These are phyloP conservation scores for Aquilaria agallochum DNA, from an alignment of 441 rosid genomes.

Conservation along the genomic window DNA sequence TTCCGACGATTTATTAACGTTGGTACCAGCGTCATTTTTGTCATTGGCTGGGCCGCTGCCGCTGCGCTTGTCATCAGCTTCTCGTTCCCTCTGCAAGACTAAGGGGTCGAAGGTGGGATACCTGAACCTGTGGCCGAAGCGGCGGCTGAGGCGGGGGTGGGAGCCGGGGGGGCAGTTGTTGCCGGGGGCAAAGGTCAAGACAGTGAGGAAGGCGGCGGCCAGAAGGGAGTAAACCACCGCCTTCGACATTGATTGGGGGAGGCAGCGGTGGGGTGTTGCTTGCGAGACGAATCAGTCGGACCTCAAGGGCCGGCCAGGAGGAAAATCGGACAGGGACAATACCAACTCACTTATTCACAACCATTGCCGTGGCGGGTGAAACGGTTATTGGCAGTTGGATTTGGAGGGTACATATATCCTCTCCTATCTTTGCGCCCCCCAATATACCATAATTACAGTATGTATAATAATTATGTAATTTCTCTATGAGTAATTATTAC, in stretches of 20 bases:
- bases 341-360: too few species aligned
- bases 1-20: too few species aligned
- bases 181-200: slow-evolving; percentile 7
- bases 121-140: slow-evolving; percentile 35
- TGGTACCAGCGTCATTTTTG: too few species aligned
- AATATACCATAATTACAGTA: too few species aligned
- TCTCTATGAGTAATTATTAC: too few species aligned
- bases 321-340: too few species aligned
- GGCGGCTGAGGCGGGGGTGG: slow-evolving; percentile 25
- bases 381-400: slow-evolving; percentile 37
- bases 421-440: background rate
- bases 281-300: too few species aligned
- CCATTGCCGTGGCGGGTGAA: slow-evolving; percentile 23
- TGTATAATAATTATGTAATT: too few species aligned
- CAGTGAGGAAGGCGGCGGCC: slow-evolving; percentile 28
- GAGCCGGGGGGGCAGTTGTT: slow-evolving; percentile 7
- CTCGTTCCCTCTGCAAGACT: slow-evolving; percentile 36
- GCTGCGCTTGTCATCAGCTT: slow-evolving; percentile 17
- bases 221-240: slow-evolving; percentile 50
- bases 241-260: slow-evolving; percentile 43
- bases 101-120: slow-evolving; percentile 50
- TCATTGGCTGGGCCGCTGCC: background rate
- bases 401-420: slow-evolving; percentile 8
- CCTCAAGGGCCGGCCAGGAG: too few species aligned
- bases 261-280: background rate